phyloP scores from a whole-genome alignment of 768 basidiomycete species.

The Lactarius quietus region DNA sequence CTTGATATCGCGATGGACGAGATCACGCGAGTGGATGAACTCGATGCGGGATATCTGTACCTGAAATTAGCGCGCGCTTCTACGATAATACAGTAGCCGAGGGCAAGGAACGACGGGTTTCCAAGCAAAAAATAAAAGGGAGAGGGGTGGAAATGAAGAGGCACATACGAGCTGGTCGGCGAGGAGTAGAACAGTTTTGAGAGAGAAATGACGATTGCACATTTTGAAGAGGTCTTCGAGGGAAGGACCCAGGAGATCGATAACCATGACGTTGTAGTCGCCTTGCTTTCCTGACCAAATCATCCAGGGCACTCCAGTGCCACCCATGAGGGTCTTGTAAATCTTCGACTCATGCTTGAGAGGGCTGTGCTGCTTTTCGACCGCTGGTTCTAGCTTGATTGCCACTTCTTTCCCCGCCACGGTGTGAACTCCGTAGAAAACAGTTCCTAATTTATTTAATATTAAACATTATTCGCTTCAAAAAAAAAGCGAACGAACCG shows the following conservation, averaged over 20 bases:
- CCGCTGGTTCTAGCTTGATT: slow-evolving; percentile 74
- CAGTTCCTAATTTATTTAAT: slow-evolving; percentile 50
- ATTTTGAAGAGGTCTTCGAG: slow-evolving; percentile 84
- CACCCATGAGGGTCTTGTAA: slow-evolving; percentile 88
- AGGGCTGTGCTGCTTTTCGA: slow-evolving; percentile 50
- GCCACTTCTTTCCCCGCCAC: slow-evolving; percentile 81
- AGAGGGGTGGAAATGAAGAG: background rate
- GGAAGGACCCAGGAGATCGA: slow-evolving; percentile 91
- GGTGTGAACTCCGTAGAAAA: slow-evolving; percentile 75
- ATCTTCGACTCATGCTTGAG: slow-evolving; percentile 88
- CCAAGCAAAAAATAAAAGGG: slow-evolving; percentile 1
- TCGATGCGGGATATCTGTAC: slow-evolving; percentile 87
- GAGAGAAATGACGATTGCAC: slow-evolving; percentile 87
- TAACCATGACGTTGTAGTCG: slow-evolving; percentile 96
- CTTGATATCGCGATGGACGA: slow-evolving; percentile 96
- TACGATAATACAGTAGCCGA: background rate
- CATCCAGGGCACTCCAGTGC: slow-evolving; percentile 86
- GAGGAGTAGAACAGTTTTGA: slow-evolving; percentile 92
- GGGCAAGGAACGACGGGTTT: slow-evolving; percentile 6
- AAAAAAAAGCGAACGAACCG: slow-evolving; percentile 41
- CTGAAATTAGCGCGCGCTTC: slow-evolving; percentile 18
- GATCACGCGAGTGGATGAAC: slow-evolving; percentile 93
- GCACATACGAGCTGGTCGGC: slow-evolving; percentile 87
- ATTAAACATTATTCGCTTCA: background rate
- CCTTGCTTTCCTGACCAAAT: slow-evolving; percentile 90